Conservation (phyloP, 768 basidiomycete species). For the Pisolithus microcarpus region DNA sequence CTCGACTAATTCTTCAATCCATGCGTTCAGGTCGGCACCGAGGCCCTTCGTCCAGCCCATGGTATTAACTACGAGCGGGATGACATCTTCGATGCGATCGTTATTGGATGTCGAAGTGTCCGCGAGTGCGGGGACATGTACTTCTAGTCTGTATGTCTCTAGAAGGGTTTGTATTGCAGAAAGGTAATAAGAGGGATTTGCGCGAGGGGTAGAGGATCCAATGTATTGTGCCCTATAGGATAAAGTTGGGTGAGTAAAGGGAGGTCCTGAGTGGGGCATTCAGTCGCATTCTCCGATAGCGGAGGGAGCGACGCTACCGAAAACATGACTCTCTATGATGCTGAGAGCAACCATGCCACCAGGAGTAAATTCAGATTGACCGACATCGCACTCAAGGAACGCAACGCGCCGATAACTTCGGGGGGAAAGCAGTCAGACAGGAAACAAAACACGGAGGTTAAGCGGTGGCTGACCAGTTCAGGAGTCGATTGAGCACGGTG, state of each 20-base stretch:
- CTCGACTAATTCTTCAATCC: conserved; percentile 60
- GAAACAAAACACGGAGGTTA: neutral
- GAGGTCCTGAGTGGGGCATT: conserved; percentile 50
- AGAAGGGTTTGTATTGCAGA: conserved; percentile 59
- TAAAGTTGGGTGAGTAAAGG: conserved; percentile 75
- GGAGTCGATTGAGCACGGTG: conserved; percentile 61
- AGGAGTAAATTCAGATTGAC: conserved; percentile 90
- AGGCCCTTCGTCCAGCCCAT: conserved; percentile 97
- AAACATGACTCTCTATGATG: conserved; percentile 55
- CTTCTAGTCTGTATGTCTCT: conserved; percentile 59
- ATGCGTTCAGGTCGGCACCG: conserved; percentile 67
- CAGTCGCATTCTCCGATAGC: neutral
- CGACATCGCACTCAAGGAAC: conserved; percentile 87
- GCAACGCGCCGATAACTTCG: conserved; percentile 73
- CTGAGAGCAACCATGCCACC: conserved; percentile 80
- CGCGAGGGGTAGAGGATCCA: conserved; percentile 70
- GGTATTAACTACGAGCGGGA: conserved; percentile 89
- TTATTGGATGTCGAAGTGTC: conserved; percentile 25
- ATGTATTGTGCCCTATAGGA: conserved; percentile 76
- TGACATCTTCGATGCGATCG: conserved; percentile 42
- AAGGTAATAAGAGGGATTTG: conserved; percentile 72
- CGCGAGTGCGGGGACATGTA: conserved; percentile 41
- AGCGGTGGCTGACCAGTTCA: conserved; percentile 39
- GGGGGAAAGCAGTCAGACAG: neutral
- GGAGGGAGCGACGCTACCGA: conserved; percentile 44